phyloP scores from a whole-genome alignment of 441 rosid genomes.

The Erodium moschatum region DNA sequence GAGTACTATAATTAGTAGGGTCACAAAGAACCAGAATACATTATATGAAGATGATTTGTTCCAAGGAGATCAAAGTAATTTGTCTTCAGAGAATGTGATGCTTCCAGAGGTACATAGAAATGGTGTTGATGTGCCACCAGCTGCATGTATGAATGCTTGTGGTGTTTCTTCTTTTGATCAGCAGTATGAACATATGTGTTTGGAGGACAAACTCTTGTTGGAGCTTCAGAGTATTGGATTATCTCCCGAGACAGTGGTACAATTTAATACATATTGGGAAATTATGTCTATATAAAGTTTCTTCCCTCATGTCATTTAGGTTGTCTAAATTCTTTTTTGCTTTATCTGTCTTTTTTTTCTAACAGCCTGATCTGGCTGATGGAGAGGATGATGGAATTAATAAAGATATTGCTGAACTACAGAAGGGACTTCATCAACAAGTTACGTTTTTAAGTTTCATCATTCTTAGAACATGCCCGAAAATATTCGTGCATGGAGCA shows the following conservation, averaged over 20 bases:
- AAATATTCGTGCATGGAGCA: not conserved
- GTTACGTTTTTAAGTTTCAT: conserved; percentile 27
- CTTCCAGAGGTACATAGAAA: conserved; percentile 25
- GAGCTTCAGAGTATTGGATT: conserved; percentile 83
- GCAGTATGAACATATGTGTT: conserved; percentile 57
- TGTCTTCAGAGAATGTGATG: conserved; percentile 47
- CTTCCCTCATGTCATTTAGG: not conserved
- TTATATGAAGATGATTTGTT: conserved; percentile 23
- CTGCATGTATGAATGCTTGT: too few relatives aligned
- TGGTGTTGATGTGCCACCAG: conserved; percentile 34
- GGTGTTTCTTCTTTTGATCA: conserved; percentile 31
- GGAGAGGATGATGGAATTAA: conserved; percentile 58
- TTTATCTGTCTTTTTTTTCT: not conserved
- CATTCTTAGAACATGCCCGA: not conserved
- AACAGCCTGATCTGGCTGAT: conserved; percentile 89
- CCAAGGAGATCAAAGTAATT: conserved; percentile 50
- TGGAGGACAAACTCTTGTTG: conserved; percentile 66
- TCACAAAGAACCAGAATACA: conserved; percentile 34
- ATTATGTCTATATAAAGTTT: conserved; percentile 5
- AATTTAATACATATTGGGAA: conserved; percentile 17
- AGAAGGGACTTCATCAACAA: conserved; percentile 59
- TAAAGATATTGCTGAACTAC: conserved; percentile 54
- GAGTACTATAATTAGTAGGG: conserved; percentile 50
- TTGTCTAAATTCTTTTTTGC: not conserved
- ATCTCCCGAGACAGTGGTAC: conserved; percentile 73